A percentile compares a stretch with the other conserved stretches of the same genome.
Conservation (phyloP, 805 yeast species). For the Candida silvicultrix region DNA sequence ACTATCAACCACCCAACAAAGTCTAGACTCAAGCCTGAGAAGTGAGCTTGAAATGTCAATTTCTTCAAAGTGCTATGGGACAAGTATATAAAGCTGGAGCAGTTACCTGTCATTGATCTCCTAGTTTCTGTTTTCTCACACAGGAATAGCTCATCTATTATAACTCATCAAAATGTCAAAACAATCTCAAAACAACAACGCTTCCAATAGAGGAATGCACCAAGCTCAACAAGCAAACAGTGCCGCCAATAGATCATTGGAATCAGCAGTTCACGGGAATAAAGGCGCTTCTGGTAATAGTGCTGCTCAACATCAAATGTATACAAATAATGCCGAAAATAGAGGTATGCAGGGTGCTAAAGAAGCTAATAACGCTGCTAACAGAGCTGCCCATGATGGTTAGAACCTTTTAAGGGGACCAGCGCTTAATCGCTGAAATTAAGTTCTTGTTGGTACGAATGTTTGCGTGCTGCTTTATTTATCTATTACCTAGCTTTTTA, state of each 20-base stretch:
- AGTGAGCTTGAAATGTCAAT: no score
- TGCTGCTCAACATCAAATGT: neutral
- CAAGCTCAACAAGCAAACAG: neutral
- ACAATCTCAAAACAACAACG: neutral
- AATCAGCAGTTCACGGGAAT: neutral
- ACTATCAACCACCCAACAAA: no score
- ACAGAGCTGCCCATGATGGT: neutral
- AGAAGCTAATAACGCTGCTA: neutral
- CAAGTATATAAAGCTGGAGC: no score
- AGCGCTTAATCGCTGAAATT: neutral
- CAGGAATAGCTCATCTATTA: no score
- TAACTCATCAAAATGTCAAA: neutral
- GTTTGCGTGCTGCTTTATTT: no score
- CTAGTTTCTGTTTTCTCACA: no score
- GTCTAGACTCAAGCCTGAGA: no score
- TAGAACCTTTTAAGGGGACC: neutral
- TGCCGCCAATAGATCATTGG: neutral
- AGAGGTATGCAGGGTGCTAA: neutral
- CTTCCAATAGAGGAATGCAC: neutral
- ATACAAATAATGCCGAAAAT: neutral
- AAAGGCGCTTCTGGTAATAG: neutral
- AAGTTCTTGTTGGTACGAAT: no score
- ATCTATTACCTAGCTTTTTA: no score
- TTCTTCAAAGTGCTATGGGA: no score
- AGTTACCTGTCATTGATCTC: no score